Evolutionary conservation across 2,329 filamentous ascomycete genomes (phyloP).

Genomic region (Trichoderma breve): DNA sequence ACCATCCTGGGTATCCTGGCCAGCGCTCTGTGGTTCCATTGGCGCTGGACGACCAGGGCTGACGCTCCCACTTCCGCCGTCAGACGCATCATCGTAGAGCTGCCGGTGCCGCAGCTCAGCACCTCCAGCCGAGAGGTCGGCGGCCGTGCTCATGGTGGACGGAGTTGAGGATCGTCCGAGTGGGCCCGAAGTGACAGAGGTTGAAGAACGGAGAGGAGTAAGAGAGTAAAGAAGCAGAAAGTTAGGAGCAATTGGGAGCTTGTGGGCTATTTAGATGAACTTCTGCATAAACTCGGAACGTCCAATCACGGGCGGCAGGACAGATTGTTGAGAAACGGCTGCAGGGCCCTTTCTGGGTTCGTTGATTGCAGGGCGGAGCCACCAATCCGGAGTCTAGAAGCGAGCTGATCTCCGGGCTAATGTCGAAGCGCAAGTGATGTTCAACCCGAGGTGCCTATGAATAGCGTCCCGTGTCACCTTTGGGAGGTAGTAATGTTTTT

Average conservation of each 20-base stretch:
- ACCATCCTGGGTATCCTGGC: neutral
- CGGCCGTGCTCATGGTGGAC: constrained; percentile 33
- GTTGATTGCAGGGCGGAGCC: constrained; percentile 16
- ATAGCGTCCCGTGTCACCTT: neutral
- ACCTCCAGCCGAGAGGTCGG: constrained; percentile 24
- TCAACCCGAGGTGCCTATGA: neutral
- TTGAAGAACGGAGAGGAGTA: neutral
- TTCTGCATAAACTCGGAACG: neutral
- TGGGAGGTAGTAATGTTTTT: neutral
- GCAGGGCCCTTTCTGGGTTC: constrained; percentile 2
- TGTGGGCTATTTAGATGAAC: constrained; percentile 17
- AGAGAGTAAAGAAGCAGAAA: neutral
- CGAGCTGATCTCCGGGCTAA: constrained; percentile 11
- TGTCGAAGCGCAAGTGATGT: neutral
- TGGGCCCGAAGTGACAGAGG: constrained; percentile 3
- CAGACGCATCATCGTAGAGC: constrained; percentile 20
- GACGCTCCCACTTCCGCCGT: neutral
- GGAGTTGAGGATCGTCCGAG: constrained; percentile 18
- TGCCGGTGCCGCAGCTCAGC: constrained; percentile 34
- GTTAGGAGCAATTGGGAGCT: neutral
- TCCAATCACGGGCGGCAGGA: constrained; percentile 19
- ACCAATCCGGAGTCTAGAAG: constrained; percentile 15
- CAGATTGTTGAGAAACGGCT: constrained; percentile 22
- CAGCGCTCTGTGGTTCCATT: constrained; percentile 6
- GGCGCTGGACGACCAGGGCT: constrained; percentile 2